A percentile compares a stretch with the other conserved stretches of the same genome.
These are phyloP conservation scores for Globisporangium echinulatum DNA, from an alignment of 352 stramenopile species.

Conservation along the genomic window DNA sequence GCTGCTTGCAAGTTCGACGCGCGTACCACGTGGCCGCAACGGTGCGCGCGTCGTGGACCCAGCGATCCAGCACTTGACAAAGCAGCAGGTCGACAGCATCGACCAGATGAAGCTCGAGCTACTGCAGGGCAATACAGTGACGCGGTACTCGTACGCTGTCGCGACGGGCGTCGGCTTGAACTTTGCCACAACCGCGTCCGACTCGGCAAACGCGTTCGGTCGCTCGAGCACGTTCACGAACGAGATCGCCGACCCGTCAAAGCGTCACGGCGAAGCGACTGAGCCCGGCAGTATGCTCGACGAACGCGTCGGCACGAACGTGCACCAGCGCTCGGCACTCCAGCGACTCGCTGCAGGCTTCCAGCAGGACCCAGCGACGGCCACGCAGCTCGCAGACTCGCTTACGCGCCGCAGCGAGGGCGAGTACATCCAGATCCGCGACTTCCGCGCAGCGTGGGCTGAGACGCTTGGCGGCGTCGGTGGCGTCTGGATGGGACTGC, in stretches of 20 bases:
- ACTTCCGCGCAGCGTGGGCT: slow-evolving; percentile 32
- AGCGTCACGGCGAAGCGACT: slow-evolving; percentile 60
- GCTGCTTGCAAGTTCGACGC: slow-evolving; percentile 21
- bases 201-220: slow-evolving; percentile 52
- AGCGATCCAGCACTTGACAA: slow-evolving; percentile 51
- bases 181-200: slow-evolving; percentile 43
- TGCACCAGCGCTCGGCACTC: slow-evolving; percentile 58
- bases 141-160: slow-evolving; percentile 65
- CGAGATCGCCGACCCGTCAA: slow-evolving; percentile 54
- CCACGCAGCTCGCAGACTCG: slow-evolving; percentile 6
- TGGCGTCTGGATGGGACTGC: slow-evolving; percentile 12
- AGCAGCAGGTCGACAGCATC: slow-evolving; percentile 64
- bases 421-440: slow-evolving; percentile 37
- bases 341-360: slow-evolving; percentile 28
- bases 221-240: slow-evolving; percentile 71
- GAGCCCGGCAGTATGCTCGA: slow-evolving; percentile 46
- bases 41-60: slow-evolving; percentile 40
- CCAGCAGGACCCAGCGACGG: slow-evolving; percentile 11
- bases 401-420: slow-evolving; percentile 7
- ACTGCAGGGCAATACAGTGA: slow-evolving; percentile 35
- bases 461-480: background rate
- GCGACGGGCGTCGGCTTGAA: slow-evolving; percentile 47
- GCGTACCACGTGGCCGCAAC: slow-evolving; percentile 50
- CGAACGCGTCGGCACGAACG: slow-evolving; percentile 41
- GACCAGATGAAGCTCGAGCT: slow-evolving; percentile 61